Conservation (phyloP, 495 filamentous ascomycete genomes). For the Staphylotrichum longicolle region DNA sequence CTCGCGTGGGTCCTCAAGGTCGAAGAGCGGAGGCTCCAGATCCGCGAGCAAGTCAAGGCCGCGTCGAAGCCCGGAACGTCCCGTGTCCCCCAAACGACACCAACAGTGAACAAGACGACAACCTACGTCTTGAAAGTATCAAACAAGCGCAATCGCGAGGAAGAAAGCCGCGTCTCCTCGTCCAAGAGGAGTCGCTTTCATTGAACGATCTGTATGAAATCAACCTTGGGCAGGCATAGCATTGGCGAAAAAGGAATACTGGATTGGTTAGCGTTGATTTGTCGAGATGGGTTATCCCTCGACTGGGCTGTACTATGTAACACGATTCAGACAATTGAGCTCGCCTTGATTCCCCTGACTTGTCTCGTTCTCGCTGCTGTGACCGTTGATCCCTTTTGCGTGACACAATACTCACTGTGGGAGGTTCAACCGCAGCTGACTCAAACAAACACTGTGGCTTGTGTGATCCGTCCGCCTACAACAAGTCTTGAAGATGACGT, state of each 20-base stretch:
- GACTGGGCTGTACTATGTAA: conserved; percentile 15
- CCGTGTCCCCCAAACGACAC: conserved; percentile 25
- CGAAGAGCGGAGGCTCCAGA: conserved; percentile 42
- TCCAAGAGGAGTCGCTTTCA: conserved; percentile 14
- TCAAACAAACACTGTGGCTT: too few species aligned
- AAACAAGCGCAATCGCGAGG: conserved; percentile 15
- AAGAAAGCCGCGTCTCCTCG: not conserved
- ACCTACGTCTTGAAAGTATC: conserved; percentile 28
- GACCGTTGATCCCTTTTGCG: too few species aligned
- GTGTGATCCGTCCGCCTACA: too few species aligned
- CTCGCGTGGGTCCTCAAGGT: conserved; percentile 51
- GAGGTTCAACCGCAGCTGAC: too few species aligned
- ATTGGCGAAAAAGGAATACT: conserved; percentile 8
- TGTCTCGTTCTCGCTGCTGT: not conserved
- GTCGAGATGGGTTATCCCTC: conserved; percentile 7
- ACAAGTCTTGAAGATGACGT: too few species aligned
- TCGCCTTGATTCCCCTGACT: not conserved
- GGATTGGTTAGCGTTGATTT: conserved; percentile 8
- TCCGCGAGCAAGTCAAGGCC: conserved; percentile 25
- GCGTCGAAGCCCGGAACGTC: conserved; percentile 28
- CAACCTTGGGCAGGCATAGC: conserved; percentile 14
- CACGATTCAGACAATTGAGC: conserved; percentile 1
- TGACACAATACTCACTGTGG: too few species aligned
- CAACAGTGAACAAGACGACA: conserved; percentile 22
- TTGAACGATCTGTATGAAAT: conserved; percentile 22